A percentile compares a stretch with the other conserved stretches of the same genome.
phyloP scores from a whole-genome alignment of 768 basidiomycete genomes.

The Termitomyces sp. region DNA sequence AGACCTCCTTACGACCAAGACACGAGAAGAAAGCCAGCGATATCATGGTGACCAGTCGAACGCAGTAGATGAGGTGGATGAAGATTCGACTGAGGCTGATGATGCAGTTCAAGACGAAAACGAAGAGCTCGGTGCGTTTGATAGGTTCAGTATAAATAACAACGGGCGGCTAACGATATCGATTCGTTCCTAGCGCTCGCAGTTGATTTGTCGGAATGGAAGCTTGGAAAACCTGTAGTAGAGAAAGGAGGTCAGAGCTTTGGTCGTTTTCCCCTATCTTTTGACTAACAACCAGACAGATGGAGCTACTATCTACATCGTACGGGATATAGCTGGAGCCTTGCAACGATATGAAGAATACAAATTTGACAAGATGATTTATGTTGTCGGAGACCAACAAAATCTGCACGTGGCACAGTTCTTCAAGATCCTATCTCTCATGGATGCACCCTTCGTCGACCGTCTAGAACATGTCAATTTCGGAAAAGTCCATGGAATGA shows the following conservation, averaged over 20 bases:
- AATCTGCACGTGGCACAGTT: slow-evolving; percentile 85
- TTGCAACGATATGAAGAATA: slow-evolving; percentile 88
- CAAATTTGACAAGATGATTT: slow-evolving; percentile 83
- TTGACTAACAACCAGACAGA: slow-evolving; percentile 37
- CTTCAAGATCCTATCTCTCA: slow-evolving; percentile 85
- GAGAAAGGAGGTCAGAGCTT: slow-evolving; percentile 64
- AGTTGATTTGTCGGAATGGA: slow-evolving; percentile 82
- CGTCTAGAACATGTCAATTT: slow-evolving; percentile 84
- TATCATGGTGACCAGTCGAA: not conserved
- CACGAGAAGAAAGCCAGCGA: not conserved
- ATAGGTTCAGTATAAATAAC: not conserved
- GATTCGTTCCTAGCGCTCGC: slow-evolving; percentile 67
- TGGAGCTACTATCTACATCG: slow-evolving; percentile 87
- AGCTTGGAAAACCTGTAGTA: slow-evolving; percentile 82
- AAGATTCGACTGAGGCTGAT: no score
- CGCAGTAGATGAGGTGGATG: not conserved
- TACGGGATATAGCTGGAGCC: slow-evolving; percentile 90
- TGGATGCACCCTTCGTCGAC: slow-evolving; percentile 83
- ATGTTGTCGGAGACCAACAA: slow-evolving; percentile 82
- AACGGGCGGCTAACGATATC: not conserved
- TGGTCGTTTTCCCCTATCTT: not conserved
- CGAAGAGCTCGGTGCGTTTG: not conserved
- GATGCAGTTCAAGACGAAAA: not conserved
- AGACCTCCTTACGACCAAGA: slow-evolving; percentile 33
- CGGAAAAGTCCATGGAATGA: slow-evolving; percentile 91